Evolutionary conservation across 106 monocot genomes (phyloP).

Genomic region (Dioscorea zingiberensis): DNA sequence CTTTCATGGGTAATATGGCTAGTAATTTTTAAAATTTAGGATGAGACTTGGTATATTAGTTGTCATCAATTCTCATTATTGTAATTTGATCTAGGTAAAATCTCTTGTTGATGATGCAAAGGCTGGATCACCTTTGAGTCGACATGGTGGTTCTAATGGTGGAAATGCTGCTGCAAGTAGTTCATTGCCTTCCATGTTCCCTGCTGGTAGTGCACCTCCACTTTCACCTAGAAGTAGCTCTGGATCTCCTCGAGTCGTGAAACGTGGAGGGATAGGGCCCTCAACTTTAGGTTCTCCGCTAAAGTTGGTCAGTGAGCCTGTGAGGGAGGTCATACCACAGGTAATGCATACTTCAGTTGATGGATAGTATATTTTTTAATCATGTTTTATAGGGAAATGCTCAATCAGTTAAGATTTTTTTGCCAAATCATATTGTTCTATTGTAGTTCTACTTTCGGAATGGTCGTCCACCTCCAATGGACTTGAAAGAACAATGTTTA

Average conservation of each 20-base stretch:
- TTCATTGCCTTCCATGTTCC: constrained; percentile 87
- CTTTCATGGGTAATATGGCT: background rate
- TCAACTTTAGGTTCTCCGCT: constrained; percentile 73
- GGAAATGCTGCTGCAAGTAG: constrained; percentile 45
- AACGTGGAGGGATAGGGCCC: constrained; percentile 41
- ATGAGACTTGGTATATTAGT: background rate
- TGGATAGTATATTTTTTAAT: background rate
- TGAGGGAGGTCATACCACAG: constrained; percentile 86
- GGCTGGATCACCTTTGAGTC: constrained; percentile 49
- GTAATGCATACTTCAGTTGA: constrained; percentile 18
- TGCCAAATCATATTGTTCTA: constrained; percentile 4
- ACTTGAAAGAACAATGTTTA: constrained; percentile 76
- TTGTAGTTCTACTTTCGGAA: constrained; percentile 87
- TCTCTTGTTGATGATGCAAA: constrained; percentile 78
- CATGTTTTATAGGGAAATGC: no score
- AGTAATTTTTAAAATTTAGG: background rate
- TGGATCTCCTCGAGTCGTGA: constrained; percentile 73
- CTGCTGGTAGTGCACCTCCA: constrained; percentile 85
- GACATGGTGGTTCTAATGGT: constrained; percentile 36
- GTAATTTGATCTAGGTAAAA: constrained; percentile 48
- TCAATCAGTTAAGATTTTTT: background rate
- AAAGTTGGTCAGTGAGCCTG: constrained; percentile 65
- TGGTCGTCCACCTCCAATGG: constrained; percentile 71
- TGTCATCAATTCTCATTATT: background rate
- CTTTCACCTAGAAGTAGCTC: constrained; percentile 88